Percentiles rank a stretch among this genome's conserved stretches.
Conservation (phyloP, 2,329 filamentous ascomycete genomes). For the Exophiala spinifera region DNA sequence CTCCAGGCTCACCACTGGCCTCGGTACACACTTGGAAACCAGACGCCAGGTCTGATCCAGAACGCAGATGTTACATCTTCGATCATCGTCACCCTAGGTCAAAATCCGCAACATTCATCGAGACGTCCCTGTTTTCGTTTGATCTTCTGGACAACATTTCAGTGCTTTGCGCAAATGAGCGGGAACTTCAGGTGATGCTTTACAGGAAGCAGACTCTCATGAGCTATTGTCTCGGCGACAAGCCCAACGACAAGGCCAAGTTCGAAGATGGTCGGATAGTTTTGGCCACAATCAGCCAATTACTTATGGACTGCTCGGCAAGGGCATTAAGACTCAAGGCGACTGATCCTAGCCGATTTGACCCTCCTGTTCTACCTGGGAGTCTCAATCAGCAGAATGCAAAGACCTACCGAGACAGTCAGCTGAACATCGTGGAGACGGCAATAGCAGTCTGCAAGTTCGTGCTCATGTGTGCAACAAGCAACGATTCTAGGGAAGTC, state of each 20-base stretch:
- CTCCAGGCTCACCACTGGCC: slow-evolving; percentile 39
- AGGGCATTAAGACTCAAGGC: slow-evolving; percentile 38
- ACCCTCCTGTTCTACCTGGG: slow-evolving; percentile 27
- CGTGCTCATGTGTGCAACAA: slow-evolving; percentile 37
- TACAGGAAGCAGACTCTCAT: slow-evolving; percentile 23
- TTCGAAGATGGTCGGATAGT: slow-evolving; percentile 35
- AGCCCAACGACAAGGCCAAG: slow-evolving; percentile 9
- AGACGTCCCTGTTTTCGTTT: slow-evolving; percentile 43
- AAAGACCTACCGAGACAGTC: slow-evolving; percentile 42
- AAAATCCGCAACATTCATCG: slow-evolving; percentile 34
- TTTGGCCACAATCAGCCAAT: slow-evolving; percentile 41
- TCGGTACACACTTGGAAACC: slow-evolving; percentile 33
- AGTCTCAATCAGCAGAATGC: slow-evolving; percentile 43
- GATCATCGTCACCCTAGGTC: slow-evolving; percentile 44
- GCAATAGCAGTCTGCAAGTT: slow-evolving; percentile 41
- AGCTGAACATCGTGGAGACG: slow-evolving; percentile 39
- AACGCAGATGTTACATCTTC: slow-evolving; percentile 44
- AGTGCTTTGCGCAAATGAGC: slow-evolving; percentile 41
- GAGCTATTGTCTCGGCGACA: slow-evolving; percentile 19
- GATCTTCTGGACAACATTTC: slow-evolving; percentile 43
- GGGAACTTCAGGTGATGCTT: slow-evolving; percentile 36
- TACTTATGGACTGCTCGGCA: slow-evolving; percentile 41
- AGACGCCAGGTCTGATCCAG: slow-evolving; percentile 35
- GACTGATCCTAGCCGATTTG: slow-evolving; percentile 22
- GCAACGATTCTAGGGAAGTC: slow-evolving; percentile 7